Base-by-base conservation (phyloP, 371 early-diverging fungal genomes). In the Mucor piriformis region DNA sequence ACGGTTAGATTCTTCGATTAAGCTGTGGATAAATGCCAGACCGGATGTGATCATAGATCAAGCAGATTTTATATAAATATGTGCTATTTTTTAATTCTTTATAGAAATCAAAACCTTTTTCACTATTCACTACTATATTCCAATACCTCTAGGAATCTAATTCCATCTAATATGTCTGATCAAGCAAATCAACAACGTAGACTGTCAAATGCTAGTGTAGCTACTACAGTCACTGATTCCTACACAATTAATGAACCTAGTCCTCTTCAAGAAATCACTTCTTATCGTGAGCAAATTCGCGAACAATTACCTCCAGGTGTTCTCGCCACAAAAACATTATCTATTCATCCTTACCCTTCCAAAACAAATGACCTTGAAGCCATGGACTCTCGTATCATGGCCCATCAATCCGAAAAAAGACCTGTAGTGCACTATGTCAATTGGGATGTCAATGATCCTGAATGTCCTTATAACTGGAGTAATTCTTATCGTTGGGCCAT, bases 391-490 rank as follows among this genome's bases (percentile, higher is more conserved):
- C 61, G 61, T 35, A 44, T 63, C 32, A 18, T 59, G 23, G 38
- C 57, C 20, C 43, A 49, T 21, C 38, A 43, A 16, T 63, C 70
- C 37, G 66, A 69, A 51, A 72, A 72, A 33, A 35, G 18, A 11
- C 40, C 57, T 11, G 23, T 56, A 0, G 48, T 69, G n/a, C 63
- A 61, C 25, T 69, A 68, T 44, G 74, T 74, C 8, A 74, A 66
- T 16, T 74, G 71, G 71, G 66, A 70, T 23, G 66, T 51, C 16
- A 62, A 69, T 35, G 79, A 79, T 38, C 76, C 74, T 16, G 72
- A 69, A 42, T 74, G 74, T 38, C 79, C 79, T 15, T 66, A 74
- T 32, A 79, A 74, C 21, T 79, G 76, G 76, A 64, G 64, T n/a
- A 43, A 54, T 5, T 12, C 6, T 1, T 65, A 43, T 33, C 68